Evolutionary conservation across 2,329 filamentous ascomycete genomes (phyloP), one percentile per base, ranked within the genome.

Genomic region (Teratosphaeria epicoccoides): DNA sequence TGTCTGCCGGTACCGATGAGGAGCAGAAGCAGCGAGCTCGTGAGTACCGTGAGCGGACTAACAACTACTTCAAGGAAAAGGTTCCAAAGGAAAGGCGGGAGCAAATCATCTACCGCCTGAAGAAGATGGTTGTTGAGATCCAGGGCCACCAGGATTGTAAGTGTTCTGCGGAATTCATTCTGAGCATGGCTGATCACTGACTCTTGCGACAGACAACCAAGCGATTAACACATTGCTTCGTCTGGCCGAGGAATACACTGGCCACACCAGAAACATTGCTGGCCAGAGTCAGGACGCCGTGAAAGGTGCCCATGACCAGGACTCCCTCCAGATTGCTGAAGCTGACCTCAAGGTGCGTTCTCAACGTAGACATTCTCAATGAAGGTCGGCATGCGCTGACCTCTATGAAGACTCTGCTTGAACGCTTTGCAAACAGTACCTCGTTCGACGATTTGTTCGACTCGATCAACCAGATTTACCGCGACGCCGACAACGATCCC

Each of bases 71-170:
- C 51, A 78, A 81, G 61, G 80, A 83, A 63, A 98, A 97, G 77
- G 79, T 98, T 71, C 90, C 93, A 1, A 75, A 91, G 70, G 90
- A 97, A 69, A 88, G 93, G 54, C 88, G 90, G 55, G 89, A 97
- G 6, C 89, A 95, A 75, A 84, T 84, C 51, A 84, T 96, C 62
- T 95, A 83, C 80, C 87, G 93, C 33, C 73, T 98, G 59, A 98
- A 91, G 82, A 97, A 97, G 81, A 95, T 97, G 86, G 75, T 98
- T 37, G 83, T 96, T 45, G 93, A 98, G 71, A 89, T 95, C 62
- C 93, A 98, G 73, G 87, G 91, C 52, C 93, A 97, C 66, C 81
- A 87, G 53, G 91, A 98, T 63, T 98, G 80, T 82, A 70, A 68
- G 77, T 71, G 33, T 40, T 40, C 5, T 4, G 33, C 33, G 66